Evolutionary conservation across 1,284 basidiomycete genomes (phyloP), one percentile per base, ranked within the genome.

Genomic region (Apiotrichum sp.): DNA sequence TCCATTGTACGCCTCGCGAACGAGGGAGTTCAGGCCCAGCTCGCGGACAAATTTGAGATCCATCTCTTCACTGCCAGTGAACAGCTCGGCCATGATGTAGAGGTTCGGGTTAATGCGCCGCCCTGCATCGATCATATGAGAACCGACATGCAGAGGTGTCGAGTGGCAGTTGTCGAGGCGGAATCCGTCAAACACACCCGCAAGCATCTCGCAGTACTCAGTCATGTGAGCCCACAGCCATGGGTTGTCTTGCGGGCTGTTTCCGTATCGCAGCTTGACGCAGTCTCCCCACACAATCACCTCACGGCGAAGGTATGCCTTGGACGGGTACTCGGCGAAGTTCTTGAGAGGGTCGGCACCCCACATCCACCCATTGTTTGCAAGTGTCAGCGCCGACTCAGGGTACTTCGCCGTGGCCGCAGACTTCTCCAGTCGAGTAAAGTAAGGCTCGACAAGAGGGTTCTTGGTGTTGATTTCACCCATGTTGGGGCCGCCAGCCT

Each of bases 291-390:
- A 98, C 16, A 87, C 90, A 65, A 98, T 98, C 49, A 98, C 90
- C 75, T 97, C 91, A 51, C 95, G 87, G 34, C 92, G 86, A 47
- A 98, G 82, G 74, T 98, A 98, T 1, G 93, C 88, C 72, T 95
- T 95, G n/a, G 93, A 98, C 1, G 89, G 87, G 48, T 84, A 83
- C n/a, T 90, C 83, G 8, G 93, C 95, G 77, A 98, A 98, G 78
- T 98, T 96, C 62, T 86, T 82, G 22, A 98, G 81, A 0, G 95
- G 95, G 73, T 98, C 87, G 2, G 95, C 93, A 57, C 88, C 81
- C 95, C 95, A 98, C 66, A 98, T 95, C 95, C 95, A 98, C 6
- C 95, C 95, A 68, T 98, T 98, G 77, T 98, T 97, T 5, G 95
- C 95, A 34, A 97, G 78, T 0, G 88, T 86, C 67, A 93, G 88